Percentiles rank a stretch among this genome's conserved stretches.
Conservation (phyloP, 176 grass and related monocot genomes). For the Cenchrus purpureus region DNA sequence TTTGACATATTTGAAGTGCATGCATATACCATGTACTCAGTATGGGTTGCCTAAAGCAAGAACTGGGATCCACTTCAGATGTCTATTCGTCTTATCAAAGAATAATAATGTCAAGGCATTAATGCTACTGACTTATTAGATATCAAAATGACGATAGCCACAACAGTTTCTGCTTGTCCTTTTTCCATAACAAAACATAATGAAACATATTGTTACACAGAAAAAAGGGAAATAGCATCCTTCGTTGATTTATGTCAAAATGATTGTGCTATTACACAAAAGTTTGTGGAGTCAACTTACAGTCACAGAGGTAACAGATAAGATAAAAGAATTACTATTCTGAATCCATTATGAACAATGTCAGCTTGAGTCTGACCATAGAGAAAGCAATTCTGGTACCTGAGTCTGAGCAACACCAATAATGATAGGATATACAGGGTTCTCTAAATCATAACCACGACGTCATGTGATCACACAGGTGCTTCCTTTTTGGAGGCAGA, state of each 20-base stretch:
- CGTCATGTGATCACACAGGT: slow-evolving; percentile 23
- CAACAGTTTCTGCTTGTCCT: background rate
- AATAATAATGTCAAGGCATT: slow-evolving; percentile 26
- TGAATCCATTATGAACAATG: slow-evolving; percentile 28
- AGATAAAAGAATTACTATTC: slow-evolving; percentile 11
- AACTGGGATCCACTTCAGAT: slow-evolving; percentile 7
- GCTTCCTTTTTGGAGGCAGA: background rate
- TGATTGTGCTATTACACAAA: background rate
- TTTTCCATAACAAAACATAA: background rate
- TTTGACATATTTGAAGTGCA: slow-evolving; percentile 12
- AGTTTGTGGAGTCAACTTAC: slow-evolving; percentile 1
- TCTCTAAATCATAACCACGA: slow-evolving; percentile 26
- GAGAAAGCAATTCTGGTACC: background rate
- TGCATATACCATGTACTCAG: background rate
- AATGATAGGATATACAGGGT: slow-evolving; percentile 17
- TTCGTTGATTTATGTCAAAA: background rate
- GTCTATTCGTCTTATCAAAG: slow-evolving; percentile 17
- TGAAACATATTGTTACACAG: background rate
- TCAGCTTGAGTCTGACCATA: background rate
- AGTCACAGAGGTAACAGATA: background rate
- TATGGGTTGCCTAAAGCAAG: slow-evolving; percentile 17
- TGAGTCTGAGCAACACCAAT: background rate
- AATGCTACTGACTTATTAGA: slow-evolving; percentile 11
- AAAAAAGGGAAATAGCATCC: background rate
- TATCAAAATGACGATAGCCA: background rate